Evolutionary conservation across 495 filamentous ascomycete genomes (phyloP).

Genomic region (Neurospora sp.): DNA sequence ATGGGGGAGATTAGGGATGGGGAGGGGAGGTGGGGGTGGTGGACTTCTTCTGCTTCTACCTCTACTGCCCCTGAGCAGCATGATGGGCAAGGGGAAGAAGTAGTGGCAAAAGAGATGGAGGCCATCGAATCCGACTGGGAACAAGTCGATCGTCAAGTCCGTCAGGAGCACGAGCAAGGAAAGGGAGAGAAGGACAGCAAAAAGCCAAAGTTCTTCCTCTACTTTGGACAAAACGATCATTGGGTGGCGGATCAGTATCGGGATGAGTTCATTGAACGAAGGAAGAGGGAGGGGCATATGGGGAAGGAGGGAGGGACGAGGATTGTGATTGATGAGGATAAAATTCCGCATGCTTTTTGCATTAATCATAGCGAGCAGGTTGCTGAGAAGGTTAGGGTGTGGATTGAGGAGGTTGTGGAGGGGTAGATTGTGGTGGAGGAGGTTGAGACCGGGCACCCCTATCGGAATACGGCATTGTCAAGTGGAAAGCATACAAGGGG

Average conservation of each 20-base stretch:
- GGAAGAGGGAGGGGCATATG: constrained; percentile 23
- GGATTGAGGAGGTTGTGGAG: constrained; percentile 46
- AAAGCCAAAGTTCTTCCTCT: constrained; percentile 56
- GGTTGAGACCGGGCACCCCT: too few relatives aligned
- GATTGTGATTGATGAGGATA: constrained; percentile 64
- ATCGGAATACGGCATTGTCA: too few relatives aligned
- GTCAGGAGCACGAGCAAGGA: not conserved
- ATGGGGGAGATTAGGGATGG: constrained; percentile 67
- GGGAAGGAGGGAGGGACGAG: constrained; percentile 37
- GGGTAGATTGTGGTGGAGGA: not conserved
- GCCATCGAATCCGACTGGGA: too few relatives aligned
- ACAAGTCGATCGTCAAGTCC: not conserved
- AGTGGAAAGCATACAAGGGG: too few relatives aligned
- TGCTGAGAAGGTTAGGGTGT: constrained; percentile 53
- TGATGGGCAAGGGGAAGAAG: too few relatives aligned
- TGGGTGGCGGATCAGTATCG: constrained; percentile 75
- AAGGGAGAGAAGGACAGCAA: not conserved
- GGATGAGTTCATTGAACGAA: constrained; percentile 57
- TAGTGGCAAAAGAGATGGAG: too few relatives aligned
- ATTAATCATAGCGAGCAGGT: constrained; percentile 57
- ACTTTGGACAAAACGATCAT: constrained; percentile 66
- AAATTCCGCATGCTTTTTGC: constrained; percentile 74
- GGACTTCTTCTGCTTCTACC: too few relatives aligned
- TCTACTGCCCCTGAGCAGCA: not conserved
- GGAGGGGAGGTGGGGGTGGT: constrained; percentile 69